phyloP scores from a whole-genome alignment of 23 red algal genomes.

The Gracilaria gracilis region DNA sequence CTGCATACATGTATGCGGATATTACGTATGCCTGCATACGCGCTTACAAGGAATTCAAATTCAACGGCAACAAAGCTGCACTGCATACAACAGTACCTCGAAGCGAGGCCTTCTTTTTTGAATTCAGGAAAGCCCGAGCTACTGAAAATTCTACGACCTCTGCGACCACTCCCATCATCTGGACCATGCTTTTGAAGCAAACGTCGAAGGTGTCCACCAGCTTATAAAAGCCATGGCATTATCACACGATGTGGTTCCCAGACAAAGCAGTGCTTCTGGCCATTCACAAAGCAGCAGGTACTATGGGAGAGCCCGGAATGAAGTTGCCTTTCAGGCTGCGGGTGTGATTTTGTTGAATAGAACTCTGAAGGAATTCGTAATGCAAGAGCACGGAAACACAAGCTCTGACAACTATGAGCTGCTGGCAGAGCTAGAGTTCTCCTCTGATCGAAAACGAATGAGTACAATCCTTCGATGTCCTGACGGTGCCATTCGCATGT shows the following conservation, averaged over 20 bases:
- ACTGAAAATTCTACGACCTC: conserved; percentile 64
- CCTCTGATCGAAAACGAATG: conserved; percentile 91
- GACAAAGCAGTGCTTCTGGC: conserved; percentile 18
- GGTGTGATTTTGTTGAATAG: conserved; percentile 63
- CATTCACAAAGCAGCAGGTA: conserved; percentile 34
- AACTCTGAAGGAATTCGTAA: conserved; percentile 37
- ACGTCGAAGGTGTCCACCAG: conserved; percentile 23
- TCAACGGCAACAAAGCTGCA: too few relatives aligned
- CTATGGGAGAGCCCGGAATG: conserved; percentile 89
- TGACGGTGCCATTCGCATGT: conserved; percentile 74
- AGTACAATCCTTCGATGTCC: conserved; percentile 73
- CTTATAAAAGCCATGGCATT: conserved; percentile 90
- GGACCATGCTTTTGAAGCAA: conserved; percentile 16
- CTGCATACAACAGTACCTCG: too few relatives aligned
- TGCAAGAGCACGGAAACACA: conserved; percentile 23
- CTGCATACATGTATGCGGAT: too few relatives aligned
- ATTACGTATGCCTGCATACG: too few relatives aligned
- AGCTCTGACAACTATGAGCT: conserved; percentile 48
- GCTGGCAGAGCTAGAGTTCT: conserved; percentile 80
- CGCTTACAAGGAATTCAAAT: too few relatives aligned
- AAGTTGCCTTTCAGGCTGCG: conserved; percentile 85
- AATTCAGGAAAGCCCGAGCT: too few relatives aligned
- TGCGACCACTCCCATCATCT: conserved; percentile 21
- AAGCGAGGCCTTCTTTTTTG: too few relatives aligned
- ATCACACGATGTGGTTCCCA: conserved; percentile 87